Conservation (phyloP, 495 filamentous ascomycete species). For the Neurospora sp. region DNA sequence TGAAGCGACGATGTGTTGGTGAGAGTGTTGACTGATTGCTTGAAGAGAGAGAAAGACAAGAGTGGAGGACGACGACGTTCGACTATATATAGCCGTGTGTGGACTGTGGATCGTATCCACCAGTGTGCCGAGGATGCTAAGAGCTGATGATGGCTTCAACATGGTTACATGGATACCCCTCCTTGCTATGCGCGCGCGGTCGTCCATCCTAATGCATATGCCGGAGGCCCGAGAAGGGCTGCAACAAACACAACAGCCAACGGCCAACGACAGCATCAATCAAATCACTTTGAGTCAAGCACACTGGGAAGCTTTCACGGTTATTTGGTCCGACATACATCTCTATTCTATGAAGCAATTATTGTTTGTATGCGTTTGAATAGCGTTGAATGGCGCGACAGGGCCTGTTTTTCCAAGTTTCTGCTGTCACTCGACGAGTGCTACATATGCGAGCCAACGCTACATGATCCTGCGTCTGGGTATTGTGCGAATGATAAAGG, state of each 20-base stretch:
- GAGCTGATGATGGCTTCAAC: no score
- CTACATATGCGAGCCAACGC: background rate
- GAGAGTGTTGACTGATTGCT: no score
- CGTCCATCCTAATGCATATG: background rate
- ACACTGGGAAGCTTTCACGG: background rate
- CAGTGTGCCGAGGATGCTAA: no score
- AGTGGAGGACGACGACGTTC: no score
- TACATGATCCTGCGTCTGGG: background rate
- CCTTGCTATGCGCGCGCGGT: no score
- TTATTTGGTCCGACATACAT: background rate
- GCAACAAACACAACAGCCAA: background rate
- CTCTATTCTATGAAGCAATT: background rate
- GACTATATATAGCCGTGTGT: no score
- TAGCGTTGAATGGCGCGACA: background rate
- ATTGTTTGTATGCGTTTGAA: background rate
- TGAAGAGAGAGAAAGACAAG: no score
- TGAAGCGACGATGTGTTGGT: no score
- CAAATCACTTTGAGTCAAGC: background rate
- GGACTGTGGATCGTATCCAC: no score
- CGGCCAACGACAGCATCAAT: background rate
- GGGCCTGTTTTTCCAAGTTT: background rate
- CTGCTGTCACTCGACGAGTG: background rate
- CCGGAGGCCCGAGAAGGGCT: background rate
- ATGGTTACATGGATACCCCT: no score
- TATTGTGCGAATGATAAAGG: background rate